Conservation (phyloP, 2,329 filamentous ascomycete species). For the Ophidiomyces ophidiicola region DNA sequence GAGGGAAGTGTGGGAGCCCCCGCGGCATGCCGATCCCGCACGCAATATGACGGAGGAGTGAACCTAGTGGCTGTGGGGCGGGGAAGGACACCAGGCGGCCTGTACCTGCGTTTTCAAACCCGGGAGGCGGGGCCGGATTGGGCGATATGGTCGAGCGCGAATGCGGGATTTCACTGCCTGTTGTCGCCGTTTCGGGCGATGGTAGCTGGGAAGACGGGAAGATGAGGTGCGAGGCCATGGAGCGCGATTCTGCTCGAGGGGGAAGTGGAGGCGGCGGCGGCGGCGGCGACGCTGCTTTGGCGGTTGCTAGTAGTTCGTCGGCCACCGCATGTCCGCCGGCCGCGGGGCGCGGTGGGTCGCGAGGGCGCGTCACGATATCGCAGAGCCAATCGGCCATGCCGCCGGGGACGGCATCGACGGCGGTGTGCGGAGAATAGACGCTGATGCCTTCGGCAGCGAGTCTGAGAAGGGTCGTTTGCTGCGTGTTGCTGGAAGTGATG, state of each 20-base stretch:
- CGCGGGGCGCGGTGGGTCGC: slow-evolving; percentile 1
- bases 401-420: slow-evolving; percentile 71
- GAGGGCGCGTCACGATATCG: slow-evolving; percentile 59
- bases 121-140: slow-evolving; percentile 22
- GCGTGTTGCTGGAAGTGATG: slow-evolving; percentile 68
- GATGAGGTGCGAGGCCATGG: background rate
- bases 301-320: slow-evolving; percentile 13
- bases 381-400: slow-evolving; percentile 93
- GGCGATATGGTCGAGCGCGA: slow-evolving; percentile 38
- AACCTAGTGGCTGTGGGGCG: slow-evolving; percentile 40
- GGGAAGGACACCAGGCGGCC: slow-evolving; percentile 48
- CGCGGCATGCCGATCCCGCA: slow-evolving; percentile 54
- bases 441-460: slow-evolving; percentile 79
- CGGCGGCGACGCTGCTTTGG: slow-evolving; percentile 13
- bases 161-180: slow-evolving; percentile 20
- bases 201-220: slow-evolving; percentile 16
- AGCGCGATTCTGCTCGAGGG: slow-evolving; percentile 1
- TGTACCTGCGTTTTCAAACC: slow-evolving; percentile 44
- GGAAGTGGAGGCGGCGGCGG: slow-evolving; percentile 3
- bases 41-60: slow-evolving; percentile 51
- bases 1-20: slow-evolving; percentile 51
- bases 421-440: slow-evolving; percentile 92
- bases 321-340: background rate
- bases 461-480: slow-evolving; percentile 72
- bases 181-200: slow-evolving; percentile 1